phyloP scores from a whole-genome alignment of 305 asterid genomes.

The Withania somnifera region DNA sequence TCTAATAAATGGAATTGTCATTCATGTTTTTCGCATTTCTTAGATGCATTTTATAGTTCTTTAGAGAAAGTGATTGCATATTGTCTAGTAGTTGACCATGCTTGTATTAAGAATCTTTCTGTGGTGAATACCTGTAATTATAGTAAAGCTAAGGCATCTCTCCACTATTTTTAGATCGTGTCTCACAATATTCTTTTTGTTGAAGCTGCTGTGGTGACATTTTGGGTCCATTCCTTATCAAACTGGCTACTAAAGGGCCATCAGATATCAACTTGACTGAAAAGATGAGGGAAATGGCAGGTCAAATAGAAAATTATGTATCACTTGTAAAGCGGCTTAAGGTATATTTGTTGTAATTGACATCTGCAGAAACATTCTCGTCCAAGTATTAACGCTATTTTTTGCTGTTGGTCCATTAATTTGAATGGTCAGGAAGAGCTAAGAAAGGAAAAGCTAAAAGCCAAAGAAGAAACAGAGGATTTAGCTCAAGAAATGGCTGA shows the following conservation, averaged over 20 bases:
- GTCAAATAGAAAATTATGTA: conserved; percentile 46
- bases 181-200: neutral
- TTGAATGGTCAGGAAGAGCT: conserved; percentile 48
- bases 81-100: neutral
- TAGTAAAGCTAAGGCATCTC: neutral
- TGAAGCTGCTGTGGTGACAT: conserved; percentile 25
- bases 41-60: neutral
- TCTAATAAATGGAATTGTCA: neutral
- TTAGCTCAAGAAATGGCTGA: conserved; percentile 98
- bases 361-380: neutral
- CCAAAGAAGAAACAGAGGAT: conserved; percentile 89
- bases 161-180: neutral
- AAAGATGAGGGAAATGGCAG: conserved; percentile 36
- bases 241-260: conserved; percentile 27
- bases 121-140: neutral
- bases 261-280: conserved; percentile 31
- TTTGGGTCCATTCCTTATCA: conserved; percentile 30
- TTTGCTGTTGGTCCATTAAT: conserved; percentile 3
- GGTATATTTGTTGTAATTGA: conserved; percentile 25
- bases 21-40: neutral
- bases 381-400: neutral
- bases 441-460: conserved; percentile 50
- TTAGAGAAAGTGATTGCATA: neutral
- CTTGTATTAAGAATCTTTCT: neutral
- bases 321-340: conserved; percentile 48